Base-by-base conservation (phyloP, 208 protist species). In the Leishmania tropica region DNA sequence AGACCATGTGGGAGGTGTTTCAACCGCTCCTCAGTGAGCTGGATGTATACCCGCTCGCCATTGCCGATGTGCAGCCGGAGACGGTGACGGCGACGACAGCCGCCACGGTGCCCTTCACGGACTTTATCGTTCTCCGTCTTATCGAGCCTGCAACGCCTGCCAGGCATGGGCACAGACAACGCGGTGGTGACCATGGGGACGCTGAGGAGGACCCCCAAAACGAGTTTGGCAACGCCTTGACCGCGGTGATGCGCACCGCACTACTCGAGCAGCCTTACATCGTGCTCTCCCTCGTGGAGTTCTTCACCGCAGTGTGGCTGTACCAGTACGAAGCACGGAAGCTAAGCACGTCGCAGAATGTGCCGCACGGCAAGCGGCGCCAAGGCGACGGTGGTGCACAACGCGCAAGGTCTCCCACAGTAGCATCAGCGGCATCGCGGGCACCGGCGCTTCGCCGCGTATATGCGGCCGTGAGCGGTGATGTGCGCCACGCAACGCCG, bases 1-100 rank as follows among this genome's bases (percentile, higher is more conserved):
- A 87, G 60, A 85, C 92, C 71, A 89, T 96, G 88, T 96, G 93
- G 92, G 82, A 85, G 31, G 73, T 95, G 42, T 96, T 95, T 81
- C 86, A 85, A 13, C 86, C 90, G 3, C 79, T 95, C 62, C 81
- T 95, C 48, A 70, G 76, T 19, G 42, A 79, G 13, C 70, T 90
- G 45, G 80, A 85, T 35, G 60, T 94, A 47, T 76, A 89, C 74
- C 84, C 90, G 6, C 79, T 92, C 47, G 21, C 83, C 74, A 37
- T 73, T 73, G 56, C 73, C 3, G 77, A 80, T 53, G 70, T 74
- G n/a, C 75, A 64, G 51, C 82, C 82, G 7, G 82, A 78, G 51
- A 53, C 17, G 35, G 54, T 85, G 31, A 81, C 42, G 47, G 54
- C 77, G 21, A 70, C 71, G 58, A 81, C 78, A 54, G 78, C 73